phyloP scores from a whole-genome alignment of 2,329 filamentous ascomycete species.

The Fusarium graminum region DNA sequence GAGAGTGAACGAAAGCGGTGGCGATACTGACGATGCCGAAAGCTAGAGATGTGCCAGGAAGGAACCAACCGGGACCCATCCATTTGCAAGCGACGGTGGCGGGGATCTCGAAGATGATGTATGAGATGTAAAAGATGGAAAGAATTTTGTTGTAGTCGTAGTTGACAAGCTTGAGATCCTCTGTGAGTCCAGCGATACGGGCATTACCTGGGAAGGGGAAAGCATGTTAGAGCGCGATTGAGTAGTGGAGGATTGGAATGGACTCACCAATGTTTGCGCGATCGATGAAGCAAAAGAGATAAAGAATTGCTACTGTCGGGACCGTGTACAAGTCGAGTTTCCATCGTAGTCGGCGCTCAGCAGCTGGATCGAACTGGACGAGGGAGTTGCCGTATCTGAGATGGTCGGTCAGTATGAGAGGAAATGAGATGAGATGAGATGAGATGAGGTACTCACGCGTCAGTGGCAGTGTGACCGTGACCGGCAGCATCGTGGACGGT shows the following conservation, averaged over 20 bases:
- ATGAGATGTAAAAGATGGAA: constrained; percentile 74
- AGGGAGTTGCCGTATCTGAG: constrained; percentile 46
- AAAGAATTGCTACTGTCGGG: constrained; percentile 74
- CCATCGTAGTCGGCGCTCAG: constrained; percentile 68
- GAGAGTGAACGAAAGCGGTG: constrained; percentile 70
- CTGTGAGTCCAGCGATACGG: constrained; percentile 68
- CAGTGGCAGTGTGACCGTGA: constrained; percentile 42
- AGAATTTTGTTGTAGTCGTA: constrained; percentile 74
- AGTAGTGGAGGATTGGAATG: neutral
- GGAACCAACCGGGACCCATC: constrained; percentile 74
- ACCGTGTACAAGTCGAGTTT: constrained; percentile 77
- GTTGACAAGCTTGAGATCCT: constrained; percentile 65
- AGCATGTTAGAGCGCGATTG: neutral
- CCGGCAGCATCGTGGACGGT: constrained; percentile 43
- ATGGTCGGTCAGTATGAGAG: constrained; percentile 8
- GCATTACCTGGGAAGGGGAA: constrained; percentile 57
- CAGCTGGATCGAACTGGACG: constrained; percentile 51
- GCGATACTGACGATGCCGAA: constrained; percentile 71
- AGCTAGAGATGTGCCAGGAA: constrained; percentile 67
- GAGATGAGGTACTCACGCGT: constrained; percentile 40
- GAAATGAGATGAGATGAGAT: neutral
- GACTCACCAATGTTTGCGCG: constrained; percentile 76
- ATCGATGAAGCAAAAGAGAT: constrained; percentile 81
- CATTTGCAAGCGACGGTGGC: constrained; percentile 73
- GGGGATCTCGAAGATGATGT: constrained; percentile 75